Conservation (phyloP, 192 early-diverging fungal genomes). For the Mycoemilia scoparia region DNA sequence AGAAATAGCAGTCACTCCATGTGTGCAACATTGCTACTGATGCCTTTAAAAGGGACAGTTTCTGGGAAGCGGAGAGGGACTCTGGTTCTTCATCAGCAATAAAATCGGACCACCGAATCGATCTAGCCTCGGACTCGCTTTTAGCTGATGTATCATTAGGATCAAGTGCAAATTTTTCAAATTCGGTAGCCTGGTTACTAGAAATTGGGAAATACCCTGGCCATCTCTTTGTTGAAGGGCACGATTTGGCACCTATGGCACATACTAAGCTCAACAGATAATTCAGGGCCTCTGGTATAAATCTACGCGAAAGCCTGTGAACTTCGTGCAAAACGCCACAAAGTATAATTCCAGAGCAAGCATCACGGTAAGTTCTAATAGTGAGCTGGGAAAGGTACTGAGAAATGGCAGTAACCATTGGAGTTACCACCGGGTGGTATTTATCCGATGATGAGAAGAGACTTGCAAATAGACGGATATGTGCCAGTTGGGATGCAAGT, state of each 20-base stretch:
- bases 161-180: background rate
- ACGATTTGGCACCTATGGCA: slow-evolving; percentile 3
- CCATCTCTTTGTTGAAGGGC: no score
- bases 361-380: slow-evolving; percentile 35
- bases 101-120: background rate
- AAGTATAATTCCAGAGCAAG: slow-evolving; percentile 58
- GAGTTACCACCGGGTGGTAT: slow-evolving; percentile 70
- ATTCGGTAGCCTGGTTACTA: background rate
- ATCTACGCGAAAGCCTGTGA: slow-evolving; percentile 46
- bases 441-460: slow-evolving; percentile 90
- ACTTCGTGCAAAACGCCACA: slow-evolving; percentile 51
- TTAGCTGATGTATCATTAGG: background rate
- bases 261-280: slow-evolving; percentile 23
- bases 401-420: slow-evolving; percentile 57
- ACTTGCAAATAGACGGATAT: slow-evolving; percentile 47
- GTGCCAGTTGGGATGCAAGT: slow-evolving; percentile 36
- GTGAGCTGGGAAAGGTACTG: slow-evolving; percentile 56
- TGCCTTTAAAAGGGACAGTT: background rate
- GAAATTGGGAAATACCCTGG: no score
- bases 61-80: background rate
- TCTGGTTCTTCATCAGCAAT: no score
- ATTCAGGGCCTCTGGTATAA: slow-evolving; percentile 56
- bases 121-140: background rate
- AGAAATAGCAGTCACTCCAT: slow-evolving; percentile 29
- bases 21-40: no score